Base-by-base conservation (phyloP, 768 basidiomycete genomes). In the Agaricus subrufescens region DNA sequence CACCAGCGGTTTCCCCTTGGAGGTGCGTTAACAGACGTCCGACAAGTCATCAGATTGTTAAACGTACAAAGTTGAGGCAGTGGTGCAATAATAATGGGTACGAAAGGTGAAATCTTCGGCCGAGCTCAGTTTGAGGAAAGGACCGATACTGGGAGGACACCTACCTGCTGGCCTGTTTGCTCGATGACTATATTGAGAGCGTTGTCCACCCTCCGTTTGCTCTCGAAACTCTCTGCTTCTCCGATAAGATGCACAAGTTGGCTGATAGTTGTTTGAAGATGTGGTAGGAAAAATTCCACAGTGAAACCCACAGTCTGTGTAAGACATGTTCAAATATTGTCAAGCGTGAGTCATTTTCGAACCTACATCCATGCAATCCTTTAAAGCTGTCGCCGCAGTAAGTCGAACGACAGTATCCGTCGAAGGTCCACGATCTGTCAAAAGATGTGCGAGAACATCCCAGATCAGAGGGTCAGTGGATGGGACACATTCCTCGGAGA, bases 321-420 rank as follows among this genome's bases (percentile, higher is more conserved):
- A 37, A 40, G 61, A 56, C 56, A 46, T 54, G 45, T 50, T 58
- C 46, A 43, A 34, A 60, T 46, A 19, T 44, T 14, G 47, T 42
- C 38, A 30, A 39, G 19, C 23, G 19, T n/a, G 30, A 40, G 27
- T 26, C 30, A 45, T 40, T 14, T 42, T 25, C 42, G 3, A 26
- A 72, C 91, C 61, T 71, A 95, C 94, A 66, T 96, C 89, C 25
- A 94, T 80, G 63, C 91, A 91, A 66, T 94, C 87, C 39, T 83
- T 79, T 29, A 98, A 66, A 11, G 93, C 86, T 25, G 82, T 76
- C 0, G 91, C 88, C 26, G 94, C 87, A 1, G 92, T 93, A 37
- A 98, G 74, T 3, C 93, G 84, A 47, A 98, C 94, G 14, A 94
- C 94, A 25, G 81, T 74, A 65, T 96, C 93, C 3, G 89, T 85